phyloP scores from a whole-genome alignment of 352 stramenopile species.

The Pythium folliculosum region DNA sequence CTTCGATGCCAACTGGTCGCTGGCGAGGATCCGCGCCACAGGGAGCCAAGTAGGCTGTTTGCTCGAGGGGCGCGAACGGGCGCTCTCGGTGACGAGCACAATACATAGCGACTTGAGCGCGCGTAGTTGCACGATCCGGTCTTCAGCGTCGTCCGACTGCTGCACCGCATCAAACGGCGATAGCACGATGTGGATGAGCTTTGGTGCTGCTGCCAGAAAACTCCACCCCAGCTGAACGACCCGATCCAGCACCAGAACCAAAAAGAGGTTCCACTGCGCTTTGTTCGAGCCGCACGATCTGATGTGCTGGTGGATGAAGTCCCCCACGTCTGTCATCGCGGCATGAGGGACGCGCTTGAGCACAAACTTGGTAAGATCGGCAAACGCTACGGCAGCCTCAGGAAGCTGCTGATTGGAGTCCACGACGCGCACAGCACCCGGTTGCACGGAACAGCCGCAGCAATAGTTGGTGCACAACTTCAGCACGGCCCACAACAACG shows the following conservation, averaged over 20 bases:
- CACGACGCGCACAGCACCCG: background rate
- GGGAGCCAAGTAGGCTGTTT: slow-evolving; percentile 7
- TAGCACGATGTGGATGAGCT: slow-evolving; percentile 13
- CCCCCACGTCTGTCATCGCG: slow-evolving; percentile 9
- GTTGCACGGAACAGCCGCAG: slow-evolving; percentile 38
- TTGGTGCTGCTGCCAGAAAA: slow-evolving; percentile 2
- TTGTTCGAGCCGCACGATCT: slow-evolving; percentile 8
- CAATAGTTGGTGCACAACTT: slow-evolving; percentile 61
- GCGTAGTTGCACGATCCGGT: slow-evolving; percentile 14
- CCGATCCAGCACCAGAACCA: slow-evolving; percentile 25
- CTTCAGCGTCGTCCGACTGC: background rate
- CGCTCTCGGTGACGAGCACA: slow-evolving; percentile 6
- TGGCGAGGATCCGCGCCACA: slow-evolving; percentile 8
- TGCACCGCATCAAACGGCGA: slow-evolving; percentile 13
- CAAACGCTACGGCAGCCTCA: slow-evolving; percentile 14
- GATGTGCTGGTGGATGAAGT: slow-evolving; percentile 29
- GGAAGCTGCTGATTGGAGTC: background rate
- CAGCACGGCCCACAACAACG: slow-evolving; percentile 49
- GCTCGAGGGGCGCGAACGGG: background rate
- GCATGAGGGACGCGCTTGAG: slow-evolving; percentile 13
- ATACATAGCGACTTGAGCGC: slow-evolving; percentile 23
- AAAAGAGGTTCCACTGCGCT: slow-evolving; percentile 23
- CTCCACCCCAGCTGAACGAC: slow-evolving; percentile 23
- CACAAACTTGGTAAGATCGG: slow-evolving; percentile 21
- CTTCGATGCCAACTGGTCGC: slow-evolving; percentile 11